Evolutionary conservation across 768 basidiomycete genomes (phyloP).

Genomic region (Auriscalpium vulgare): DNA sequence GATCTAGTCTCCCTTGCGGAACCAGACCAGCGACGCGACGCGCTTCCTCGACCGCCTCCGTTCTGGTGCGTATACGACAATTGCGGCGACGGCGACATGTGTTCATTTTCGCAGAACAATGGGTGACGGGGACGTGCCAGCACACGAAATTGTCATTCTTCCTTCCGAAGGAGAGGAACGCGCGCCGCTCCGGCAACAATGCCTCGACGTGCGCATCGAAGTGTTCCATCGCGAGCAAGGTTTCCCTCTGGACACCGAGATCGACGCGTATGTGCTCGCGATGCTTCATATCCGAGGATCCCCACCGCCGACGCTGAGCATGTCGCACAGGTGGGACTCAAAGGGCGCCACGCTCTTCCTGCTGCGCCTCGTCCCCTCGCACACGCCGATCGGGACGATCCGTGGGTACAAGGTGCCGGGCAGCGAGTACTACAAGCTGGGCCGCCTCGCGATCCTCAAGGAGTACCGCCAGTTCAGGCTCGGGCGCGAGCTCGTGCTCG

Average conservation of each 20-base stretch:
- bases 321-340: constrained; percentile 41
- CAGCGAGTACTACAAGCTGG: constrained; percentile 58
- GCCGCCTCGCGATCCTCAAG: constrained; percentile 60
- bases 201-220: constrained; percentile 50
- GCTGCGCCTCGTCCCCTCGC: constrained; percentile 54
- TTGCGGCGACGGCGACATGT: too few relatives aligned
- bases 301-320: neutral
- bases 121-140: constrained; percentile 19
- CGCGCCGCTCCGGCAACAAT: constrained; percentile 50
- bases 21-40: too few relatives aligned
- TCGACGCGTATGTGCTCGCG: constrained; percentile 52
- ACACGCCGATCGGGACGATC: constrained; percentile 64
- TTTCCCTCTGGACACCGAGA: constrained; percentile 67
- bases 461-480: constrained; percentile 56
- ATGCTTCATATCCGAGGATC: constrained; percentile 3
- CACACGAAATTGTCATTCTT: constrained; percentile 52
- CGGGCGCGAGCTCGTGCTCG: constrained; percentile 57
- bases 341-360: constrained; percentile 61
- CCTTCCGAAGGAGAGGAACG: constrained; percentile 31
- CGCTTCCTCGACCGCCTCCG: too few relatives aligned
- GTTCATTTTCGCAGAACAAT: too few relatives aligned
- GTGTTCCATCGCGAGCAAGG: constrained; percentile 62
- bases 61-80: too few relatives aligned
- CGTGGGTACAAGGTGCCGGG: constrained; percentile 36
- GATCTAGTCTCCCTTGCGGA: too few relatives aligned